These are phyloP conservation scores for Fusarium buxicola DNA, from an alignment of 2,329 filamentous ascomycete species.

Conservation along the genomic window DNA sequence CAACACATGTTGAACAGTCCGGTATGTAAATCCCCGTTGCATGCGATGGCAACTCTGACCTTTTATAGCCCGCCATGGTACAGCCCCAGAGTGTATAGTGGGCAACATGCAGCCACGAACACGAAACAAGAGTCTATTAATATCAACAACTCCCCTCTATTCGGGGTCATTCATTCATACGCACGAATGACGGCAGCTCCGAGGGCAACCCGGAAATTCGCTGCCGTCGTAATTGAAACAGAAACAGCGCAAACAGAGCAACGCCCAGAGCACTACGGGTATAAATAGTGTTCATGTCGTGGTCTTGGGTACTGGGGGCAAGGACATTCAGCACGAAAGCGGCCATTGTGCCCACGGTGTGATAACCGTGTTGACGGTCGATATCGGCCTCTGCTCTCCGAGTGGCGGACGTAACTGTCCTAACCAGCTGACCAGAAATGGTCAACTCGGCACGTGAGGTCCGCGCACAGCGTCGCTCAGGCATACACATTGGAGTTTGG, in stretches of 20 bases:
- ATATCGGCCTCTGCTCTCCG: slow-evolving; percentile 38
- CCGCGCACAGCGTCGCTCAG: slow-evolving; percentile 25
- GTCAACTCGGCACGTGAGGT: slow-evolving; percentile 40
- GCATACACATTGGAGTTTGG: slow-evolving; percentile 35
- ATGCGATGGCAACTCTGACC: slow-evolving; percentile 13
- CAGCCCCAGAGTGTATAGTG: slow-evolving; percentile 67
- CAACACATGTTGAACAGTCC: slow-evolving; percentile 97
- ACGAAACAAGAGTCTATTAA: slow-evolving; percentile 35
- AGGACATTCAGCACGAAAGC: slow-evolving; percentile 35
- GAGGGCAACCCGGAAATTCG: slow-evolving; percentile 41
- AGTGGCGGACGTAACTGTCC: slow-evolving; percentile 47
- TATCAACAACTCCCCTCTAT: slow-evolving; percentile 25
- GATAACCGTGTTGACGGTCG: slow-evolving; percentile 46
- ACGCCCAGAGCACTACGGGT: slow-evolving; percentile 24
- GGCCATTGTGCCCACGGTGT: slow-evolving; percentile 46
- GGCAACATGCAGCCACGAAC: slow-evolving; percentile 29
- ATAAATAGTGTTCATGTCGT: slow-evolving; percentile 27
- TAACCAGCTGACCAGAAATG: slow-evolving; percentile 45
- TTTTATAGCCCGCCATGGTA: slow-evolving; percentile 62
- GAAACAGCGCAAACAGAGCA: slow-evolving; percentile 36
- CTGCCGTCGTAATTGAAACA: slow-evolving; percentile 30
- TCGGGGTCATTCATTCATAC: slow-evolving; percentile 37
- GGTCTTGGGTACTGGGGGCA: slow-evolving; percentile 31
- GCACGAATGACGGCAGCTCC: slow-evolving; percentile 35
- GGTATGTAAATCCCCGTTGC: slow-evolving; percentile 69